Conservation (phyloP, 106 monocot genomes). For the Posidonia australis region DNA sequence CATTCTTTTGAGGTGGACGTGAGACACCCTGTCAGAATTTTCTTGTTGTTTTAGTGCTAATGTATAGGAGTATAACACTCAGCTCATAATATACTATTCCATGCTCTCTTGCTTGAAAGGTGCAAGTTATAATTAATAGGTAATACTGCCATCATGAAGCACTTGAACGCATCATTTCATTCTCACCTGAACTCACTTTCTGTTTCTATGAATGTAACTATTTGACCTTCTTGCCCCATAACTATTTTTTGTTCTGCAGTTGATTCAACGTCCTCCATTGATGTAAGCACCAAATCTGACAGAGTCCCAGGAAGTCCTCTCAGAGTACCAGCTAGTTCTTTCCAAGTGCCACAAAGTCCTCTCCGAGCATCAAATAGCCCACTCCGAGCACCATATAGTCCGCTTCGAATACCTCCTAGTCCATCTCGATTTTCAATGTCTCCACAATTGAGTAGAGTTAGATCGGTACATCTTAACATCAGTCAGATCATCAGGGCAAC, state of each 20-base stretch:
- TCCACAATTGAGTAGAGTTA: conserved; percentile 37
- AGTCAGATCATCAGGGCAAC: conserved; percentile 64
- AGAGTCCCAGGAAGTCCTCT: conserved; percentile 29
- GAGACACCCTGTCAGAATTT: no score
- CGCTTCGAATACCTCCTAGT: conserved; percentile 27
- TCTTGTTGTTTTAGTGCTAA: no score
- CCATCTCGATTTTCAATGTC: conserved; percentile 70
- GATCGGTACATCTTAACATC: conserved; percentile 40
- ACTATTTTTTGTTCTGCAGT: conserved; percentile 18
- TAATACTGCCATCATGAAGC: no score
- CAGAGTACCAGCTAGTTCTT: conserved; percentile 28
- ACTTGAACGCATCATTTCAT: no score
- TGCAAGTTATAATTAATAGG: no score
- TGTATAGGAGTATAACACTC: no score
- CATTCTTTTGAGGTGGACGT: no score
- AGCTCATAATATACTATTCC: no score
- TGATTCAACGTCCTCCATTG: conserved; percentile 34
- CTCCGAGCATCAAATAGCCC: conserved; percentile 20
- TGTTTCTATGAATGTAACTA: background rate
- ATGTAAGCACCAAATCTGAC: conserved; percentile 21
- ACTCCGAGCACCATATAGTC: conserved; percentile 29
- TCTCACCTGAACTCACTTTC: background rate
- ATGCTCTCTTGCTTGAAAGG: no score
- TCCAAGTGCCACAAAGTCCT: conserved; percentile 34
- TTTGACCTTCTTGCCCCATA: background rate